Evolutionary conservation across 805 yeast genomes (phyloP).

Genomic region (Ogataea ramenticola): DNA sequence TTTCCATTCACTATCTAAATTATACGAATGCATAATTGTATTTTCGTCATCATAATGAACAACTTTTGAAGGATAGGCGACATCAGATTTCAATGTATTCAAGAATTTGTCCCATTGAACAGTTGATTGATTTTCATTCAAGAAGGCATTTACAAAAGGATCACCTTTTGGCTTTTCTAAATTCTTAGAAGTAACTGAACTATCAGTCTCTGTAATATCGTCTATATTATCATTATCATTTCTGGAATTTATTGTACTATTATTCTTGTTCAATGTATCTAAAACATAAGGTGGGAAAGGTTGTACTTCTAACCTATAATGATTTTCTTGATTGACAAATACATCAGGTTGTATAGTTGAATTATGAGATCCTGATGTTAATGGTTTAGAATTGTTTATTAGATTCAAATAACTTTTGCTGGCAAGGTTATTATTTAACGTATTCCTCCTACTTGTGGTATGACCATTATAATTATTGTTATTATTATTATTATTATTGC

Average conservation of each 20-base stretch:
- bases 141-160: conserved; percentile 14
- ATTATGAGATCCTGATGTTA: not conserved
- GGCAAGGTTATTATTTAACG: too few relatives aligned
- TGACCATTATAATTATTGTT: too few relatives aligned
- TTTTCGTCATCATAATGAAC: conserved; percentile 18
- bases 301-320: conserved; percentile 16
- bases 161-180: conserved; percentile 5
- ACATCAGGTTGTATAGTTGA: not conserved
- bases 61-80: conserved; percentile 18
- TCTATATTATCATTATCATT: too few relatives aligned
- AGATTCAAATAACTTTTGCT: not conserved
- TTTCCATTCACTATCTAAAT: conserved; percentile 52
- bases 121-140: conserved; percentile 6
- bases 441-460: too few relatives aligned
- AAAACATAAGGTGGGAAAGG: conserved; percentile 61
- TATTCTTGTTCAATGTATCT: conserved; percentile 36
- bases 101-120: conserved; percentile 16
- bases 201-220: conserved; percentile 16
- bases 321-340: conserved; percentile 2
- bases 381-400: not conserved
- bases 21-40: conserved; percentile 10
- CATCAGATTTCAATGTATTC: conserved; percentile 18
- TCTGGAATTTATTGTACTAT: too few relatives aligned
- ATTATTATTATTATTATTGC: too few relatives aligned
- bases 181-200: not conserved